Conservation (phyloP, 2,329 filamentous ascomycete species). For the Phaeosphaeria sp. region DNA sequence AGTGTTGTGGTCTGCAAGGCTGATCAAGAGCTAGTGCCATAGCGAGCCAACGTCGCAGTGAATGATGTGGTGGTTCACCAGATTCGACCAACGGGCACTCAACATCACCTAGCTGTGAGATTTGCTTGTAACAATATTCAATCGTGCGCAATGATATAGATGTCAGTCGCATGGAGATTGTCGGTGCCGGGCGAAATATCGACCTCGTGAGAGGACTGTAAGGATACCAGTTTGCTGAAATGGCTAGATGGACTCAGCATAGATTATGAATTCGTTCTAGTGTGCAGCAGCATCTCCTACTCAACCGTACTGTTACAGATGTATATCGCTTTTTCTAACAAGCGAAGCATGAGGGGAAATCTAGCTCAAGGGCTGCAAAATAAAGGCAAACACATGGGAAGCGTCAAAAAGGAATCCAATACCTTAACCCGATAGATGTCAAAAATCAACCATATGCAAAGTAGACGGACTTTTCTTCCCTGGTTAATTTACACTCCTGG, state of each 20-base stretch:
- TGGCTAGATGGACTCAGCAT: background rate
- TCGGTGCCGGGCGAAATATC: background rate
- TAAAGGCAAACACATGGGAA: slow-evolving; percentile 37
- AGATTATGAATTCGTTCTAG: slow-evolving; percentile 36
- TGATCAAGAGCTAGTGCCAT: background rate
- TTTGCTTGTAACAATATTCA: background rate
- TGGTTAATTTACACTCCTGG: slow-evolving; percentile 26
- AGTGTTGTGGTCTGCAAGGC: background rate
- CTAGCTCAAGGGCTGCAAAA: slow-evolving; percentile 30
- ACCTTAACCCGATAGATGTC: slow-evolving; percentile 6
- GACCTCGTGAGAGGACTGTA: background rate
- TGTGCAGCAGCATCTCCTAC: slow-evolving; percentile 35
- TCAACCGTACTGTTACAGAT: slow-evolving; percentile 39
- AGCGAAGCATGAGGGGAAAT: slow-evolving; percentile 26
- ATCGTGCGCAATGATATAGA: background rate
- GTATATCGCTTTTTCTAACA: slow-evolving; percentile 22
- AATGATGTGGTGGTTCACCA: background rate
- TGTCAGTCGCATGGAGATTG: background rate
- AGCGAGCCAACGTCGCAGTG: background rate
- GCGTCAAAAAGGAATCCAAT: slow-evolving; percentile 21
- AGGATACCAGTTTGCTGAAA: background rate
- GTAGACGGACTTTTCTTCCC: slow-evolving; percentile 35
- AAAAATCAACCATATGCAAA: slow-evolving; percentile 38
- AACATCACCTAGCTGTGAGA: background rate
- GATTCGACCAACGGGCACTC: background rate